Conservation (phyloP, 345 rosid genomes). For the Brassica carinata region DNA sequence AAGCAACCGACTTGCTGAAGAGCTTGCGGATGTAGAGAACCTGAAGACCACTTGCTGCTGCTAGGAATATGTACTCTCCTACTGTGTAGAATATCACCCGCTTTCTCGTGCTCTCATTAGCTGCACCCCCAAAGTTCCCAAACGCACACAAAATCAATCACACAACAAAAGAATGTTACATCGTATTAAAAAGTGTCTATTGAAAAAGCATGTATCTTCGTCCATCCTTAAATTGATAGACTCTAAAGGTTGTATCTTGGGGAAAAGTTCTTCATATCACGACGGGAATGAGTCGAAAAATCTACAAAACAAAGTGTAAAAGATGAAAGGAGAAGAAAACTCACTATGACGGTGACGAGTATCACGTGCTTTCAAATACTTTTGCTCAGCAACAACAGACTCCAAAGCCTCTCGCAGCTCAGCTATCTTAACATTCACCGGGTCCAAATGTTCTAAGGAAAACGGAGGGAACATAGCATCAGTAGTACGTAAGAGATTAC, state of each 20-base stretch:
- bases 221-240: not conserved
- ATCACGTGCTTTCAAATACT: conserved; percentile 92
- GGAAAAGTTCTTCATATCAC: not conserved
- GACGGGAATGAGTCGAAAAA: not conserved
- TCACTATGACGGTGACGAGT: conserved; percentile 88
- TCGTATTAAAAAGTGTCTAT: too few relatives aligned
- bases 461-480: not conserved
- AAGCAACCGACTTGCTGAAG: conserved; percentile 92
- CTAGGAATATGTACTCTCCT: conserved; percentile 76
- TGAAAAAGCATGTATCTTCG: too few relatives aligned
- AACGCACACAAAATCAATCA: not conserved
- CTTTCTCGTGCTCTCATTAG: conserved; percentile 90
- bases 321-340: conserved; percentile 30
- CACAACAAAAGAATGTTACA: not conserved
- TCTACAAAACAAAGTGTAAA: too few relatives aligned
- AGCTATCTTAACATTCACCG: conserved; percentile 89
- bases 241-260: not conserved
- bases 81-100: conserved; percentile 83
- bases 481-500: conserved; percentile 5
- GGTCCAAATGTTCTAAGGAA: conserved; percentile 85
- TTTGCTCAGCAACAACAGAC: conserved; percentile 93
- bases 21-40: conserved; percentile 83
- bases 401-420: conserved; percentile 93
- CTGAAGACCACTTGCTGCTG: conserved; percentile 69
- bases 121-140: conserved; percentile 47